These are phyloP conservation scores for Candida awuae DNA, from an alignment of 805 yeast genomes.

Conservation along the genomic window DNA sequence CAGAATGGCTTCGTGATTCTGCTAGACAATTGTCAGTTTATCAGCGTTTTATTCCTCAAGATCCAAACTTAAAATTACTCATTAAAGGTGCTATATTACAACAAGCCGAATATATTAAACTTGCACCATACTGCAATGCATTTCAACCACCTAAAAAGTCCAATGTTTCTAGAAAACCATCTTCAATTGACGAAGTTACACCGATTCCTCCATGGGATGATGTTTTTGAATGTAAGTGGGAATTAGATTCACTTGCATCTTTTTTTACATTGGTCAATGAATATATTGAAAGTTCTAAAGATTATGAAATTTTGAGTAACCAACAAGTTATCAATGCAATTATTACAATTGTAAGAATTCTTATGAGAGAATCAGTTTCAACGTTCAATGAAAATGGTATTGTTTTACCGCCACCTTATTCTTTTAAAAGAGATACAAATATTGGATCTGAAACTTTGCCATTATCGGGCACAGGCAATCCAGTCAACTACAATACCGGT, in stretches of 20 bases:
- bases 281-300: slow-evolving; percentile 50
- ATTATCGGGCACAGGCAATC: slow-evolving; percentile 74
- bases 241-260: slow-evolving; percentile 77
- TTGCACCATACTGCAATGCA: slow-evolving; percentile 82
- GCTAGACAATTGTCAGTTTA: slow-evolving; percentile 77
- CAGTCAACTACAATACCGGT: slow-evolving; percentile 64
- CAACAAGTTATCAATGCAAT: slow-evolving; percentile 53
- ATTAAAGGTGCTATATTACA: slow-evolving; percentile 74
- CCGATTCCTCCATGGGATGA: slow-evolving; percentile 64
- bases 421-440: slow-evolving; percentile 66
- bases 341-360: slow-evolving; percentile 40
- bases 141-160: slow-evolving; percentile 73
- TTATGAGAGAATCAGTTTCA: slow-evolving; percentile 54
- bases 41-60: slow-evolving; percentile 50
- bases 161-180: slow-evolving; percentile 38
- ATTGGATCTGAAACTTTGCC: slow-evolving; percentile 78
- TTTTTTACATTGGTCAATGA: slow-evolving; percentile 70
- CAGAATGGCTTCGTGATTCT: slow-evolving; percentile 88
- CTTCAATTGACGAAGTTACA: slow-evolving; percentile 54
- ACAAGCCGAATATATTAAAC: slow-evolving; percentile 56
- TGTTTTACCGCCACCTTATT: slow-evolving; percentile 44
- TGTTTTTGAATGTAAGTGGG: slow-evolving; percentile 88
- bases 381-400: slow-evolving; percentile 48
- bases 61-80: slow-evolving; percentile 40
- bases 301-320: slow-evolving; percentile 38